Conservation (phyloP, 1,139 yeast species). For the Candida sp. region DNA sequence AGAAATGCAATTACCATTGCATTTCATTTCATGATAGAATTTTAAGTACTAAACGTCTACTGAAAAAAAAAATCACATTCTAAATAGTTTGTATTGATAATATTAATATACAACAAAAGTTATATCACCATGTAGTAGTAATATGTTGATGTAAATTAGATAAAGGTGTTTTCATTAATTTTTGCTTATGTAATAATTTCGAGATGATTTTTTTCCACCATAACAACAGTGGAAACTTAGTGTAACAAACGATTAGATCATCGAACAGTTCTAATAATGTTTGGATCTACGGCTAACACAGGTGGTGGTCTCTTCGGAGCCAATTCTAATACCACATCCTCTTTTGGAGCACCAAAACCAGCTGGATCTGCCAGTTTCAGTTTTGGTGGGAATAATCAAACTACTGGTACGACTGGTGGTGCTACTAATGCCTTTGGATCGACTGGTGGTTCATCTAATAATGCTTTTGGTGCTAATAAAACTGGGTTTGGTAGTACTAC, state of each 20-base stretch:
- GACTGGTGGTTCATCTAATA: conserved; percentile 6
- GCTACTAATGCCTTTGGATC: conserved; percentile 12
- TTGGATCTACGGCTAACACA: conserved; percentile 10
- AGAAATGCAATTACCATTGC: neutral
- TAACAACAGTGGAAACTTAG: neutral
- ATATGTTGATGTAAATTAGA: neutral
- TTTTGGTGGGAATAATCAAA: conserved; percentile 11
- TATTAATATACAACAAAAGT: neutral
- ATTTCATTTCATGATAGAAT: conserved; percentile 4
- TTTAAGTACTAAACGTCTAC: neutral
- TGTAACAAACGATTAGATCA: neutral
- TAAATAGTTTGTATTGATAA: neutral
- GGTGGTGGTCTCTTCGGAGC: conserved; percentile 15
- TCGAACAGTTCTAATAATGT: conserved; percentile 10
- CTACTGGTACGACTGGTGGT: conserved; percentile 2
- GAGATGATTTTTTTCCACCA: neutral
- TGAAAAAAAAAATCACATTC: neutral
- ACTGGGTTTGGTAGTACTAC: conserved; percentile 6
- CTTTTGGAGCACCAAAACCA: conserved; percentile 16
- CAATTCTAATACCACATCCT: conserved; percentile 10
- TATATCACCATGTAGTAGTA: neutral
- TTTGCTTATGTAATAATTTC: neutral
- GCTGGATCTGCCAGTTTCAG: conserved; percentile 10
- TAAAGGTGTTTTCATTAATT: neutral
- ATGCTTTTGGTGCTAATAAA: conserved; percentile 15